A percentile compares a stretch with the other conserved stretches of the same genome.
phyloP scores from a whole-genome alignment of 768 basidiomycete genomes.

The Xerocomus brunneocitrinus region DNA sequence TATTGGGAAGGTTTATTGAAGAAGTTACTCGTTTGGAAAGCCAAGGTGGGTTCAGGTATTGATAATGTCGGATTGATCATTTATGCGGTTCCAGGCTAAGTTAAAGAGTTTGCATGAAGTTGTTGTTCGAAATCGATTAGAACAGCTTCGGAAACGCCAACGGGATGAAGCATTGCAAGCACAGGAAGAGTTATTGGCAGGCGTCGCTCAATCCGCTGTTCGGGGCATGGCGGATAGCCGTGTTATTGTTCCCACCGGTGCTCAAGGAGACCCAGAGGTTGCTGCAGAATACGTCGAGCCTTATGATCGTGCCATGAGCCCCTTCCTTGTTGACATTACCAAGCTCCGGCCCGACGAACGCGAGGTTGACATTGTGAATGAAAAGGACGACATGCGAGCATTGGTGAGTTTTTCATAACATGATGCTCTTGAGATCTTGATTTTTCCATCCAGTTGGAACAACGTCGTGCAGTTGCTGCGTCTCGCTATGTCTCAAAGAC shows the following conservation, averaged over 20 bases:
- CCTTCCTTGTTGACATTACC: slow-evolving; percentile 66
- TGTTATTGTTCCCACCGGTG: slow-evolving; percentile 31
- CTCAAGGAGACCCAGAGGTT: slow-evolving; percentile 33
- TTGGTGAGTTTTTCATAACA: slow-evolving; percentile 47
- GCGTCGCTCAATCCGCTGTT: slow-evolving; percentile 61
- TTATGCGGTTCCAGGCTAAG: slow-evolving; percentile 60
- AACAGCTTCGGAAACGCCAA: slow-evolving; percentile 93
- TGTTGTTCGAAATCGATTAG: slow-evolving; percentile 91
- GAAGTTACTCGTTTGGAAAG: slow-evolving; percentile 93
- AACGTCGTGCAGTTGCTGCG: slow-evolving; percentile 75
- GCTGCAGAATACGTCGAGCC: slow-evolving; percentile 64
- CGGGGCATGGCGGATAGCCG: slow-evolving; percentile 37
- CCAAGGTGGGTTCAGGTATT: slow-evolving; percentile 56
- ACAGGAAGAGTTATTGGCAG: slow-evolving; percentile 84
- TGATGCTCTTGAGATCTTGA: slow-evolving; percentile 3
- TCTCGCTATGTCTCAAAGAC: slow-evolving; percentile 86
- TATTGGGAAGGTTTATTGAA: slow-evolving; percentile 95
- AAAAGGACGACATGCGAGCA: slow-evolving; percentile 55
- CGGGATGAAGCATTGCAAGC: slow-evolving; percentile 94
- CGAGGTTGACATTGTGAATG: slow-evolving; percentile 71
- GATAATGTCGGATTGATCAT: neutral
- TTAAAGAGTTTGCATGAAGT: slow-evolving; percentile 91
- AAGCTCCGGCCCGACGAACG: slow-evolving; percentile 73
- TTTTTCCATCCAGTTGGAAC: slow-evolving; percentile 47
- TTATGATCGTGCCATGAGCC: slow-evolving; percentile 86